A percentile compares a stretch with the other conserved stretches of the same genome.
Evolutionary conservation across 768 basidiomycete genomes (phyloP).

Genomic region (Suillus subluteus): DNA sequence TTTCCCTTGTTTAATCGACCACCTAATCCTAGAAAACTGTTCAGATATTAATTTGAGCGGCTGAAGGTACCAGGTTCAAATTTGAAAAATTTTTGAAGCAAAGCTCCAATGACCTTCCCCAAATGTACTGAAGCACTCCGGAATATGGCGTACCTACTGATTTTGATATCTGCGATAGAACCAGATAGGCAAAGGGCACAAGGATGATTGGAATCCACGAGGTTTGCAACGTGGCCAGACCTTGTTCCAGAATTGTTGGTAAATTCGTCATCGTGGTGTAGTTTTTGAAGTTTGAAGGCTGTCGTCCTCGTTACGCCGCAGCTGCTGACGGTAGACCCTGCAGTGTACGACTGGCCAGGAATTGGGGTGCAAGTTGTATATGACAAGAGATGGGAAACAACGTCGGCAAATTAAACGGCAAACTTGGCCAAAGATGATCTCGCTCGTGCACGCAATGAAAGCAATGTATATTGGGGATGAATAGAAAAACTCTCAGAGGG

Average conservation of each 20-base stretch:
- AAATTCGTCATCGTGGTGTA: conserved; percentile 1
- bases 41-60: neutral
- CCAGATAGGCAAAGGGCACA: conserved; percentile 22
- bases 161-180: conserved; percentile 11
- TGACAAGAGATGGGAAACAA: neutral
- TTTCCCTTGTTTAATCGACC: neutral
- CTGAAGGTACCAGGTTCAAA: neutral
- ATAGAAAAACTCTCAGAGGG: neutral
- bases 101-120: neutral
- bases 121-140: neutral
- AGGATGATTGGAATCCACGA: conserved; percentile 18
- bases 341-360: neutral
- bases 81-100: too few species aligned
- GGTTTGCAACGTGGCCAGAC: conserved; percentile 15
- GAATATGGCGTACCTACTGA: conserved; percentile 18
- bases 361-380: neutral
- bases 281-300: neutral
- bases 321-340: neutral
- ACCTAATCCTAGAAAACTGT: neutral
- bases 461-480: neutral
- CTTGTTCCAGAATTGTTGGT: conserved; percentile 9
- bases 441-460: neutral
- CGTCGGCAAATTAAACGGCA: neutral
- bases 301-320: conserved; percentile 6
- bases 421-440: neutral